Percentiles rank a stretch among this genome's conserved stretches.
These are phyloP conservation scores for Diddensiella transvaalensis DNA, from an alignment of 805 yeast genomes.

Conservation along the genomic window DNA sequence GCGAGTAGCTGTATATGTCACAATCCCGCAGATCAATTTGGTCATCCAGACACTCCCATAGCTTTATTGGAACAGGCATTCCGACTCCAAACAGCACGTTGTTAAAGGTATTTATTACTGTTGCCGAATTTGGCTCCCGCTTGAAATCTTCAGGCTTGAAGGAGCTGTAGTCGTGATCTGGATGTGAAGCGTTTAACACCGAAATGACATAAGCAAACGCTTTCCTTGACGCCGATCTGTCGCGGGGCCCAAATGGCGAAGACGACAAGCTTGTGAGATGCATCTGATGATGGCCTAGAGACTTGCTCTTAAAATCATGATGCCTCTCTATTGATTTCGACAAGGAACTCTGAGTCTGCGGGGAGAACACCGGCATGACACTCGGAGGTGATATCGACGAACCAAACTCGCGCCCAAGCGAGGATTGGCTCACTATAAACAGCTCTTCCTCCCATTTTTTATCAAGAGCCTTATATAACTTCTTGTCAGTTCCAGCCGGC, in stretches of 20 bases:
- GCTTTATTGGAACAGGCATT: conserved; percentile 51
- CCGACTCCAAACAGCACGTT: conserved; percentile 65
- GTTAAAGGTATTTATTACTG: conserved; percentile 62
- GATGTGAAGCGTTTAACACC: conserved; percentile 85
- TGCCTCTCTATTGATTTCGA: background rate
- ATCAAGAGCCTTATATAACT: conserved; percentile 82
- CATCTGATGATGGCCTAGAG: background rate
- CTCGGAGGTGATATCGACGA: conserved; percentile 25
- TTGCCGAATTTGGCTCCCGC: conserved; percentile 40
- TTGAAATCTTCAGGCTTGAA: conserved; percentile 75
- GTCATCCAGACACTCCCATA: conserved; percentile 84
- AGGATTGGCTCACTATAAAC: conserved; percentile 41
- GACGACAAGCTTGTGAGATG: conserved; percentile 20
- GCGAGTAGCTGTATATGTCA: conserved; percentile 38
- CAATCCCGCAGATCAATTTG: conserved; percentile 71
- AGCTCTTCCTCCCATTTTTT: conserved; percentile 49
- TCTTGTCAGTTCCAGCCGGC: conserved; percentile 85
- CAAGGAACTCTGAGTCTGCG: conserved; percentile 8
- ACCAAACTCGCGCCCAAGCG: conserved; percentile 1
- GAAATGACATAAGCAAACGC: conserved; percentile 89
- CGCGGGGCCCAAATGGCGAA: conserved; percentile 87
- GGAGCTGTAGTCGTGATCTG: conserved; percentile 90
- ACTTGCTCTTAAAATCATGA: background rate
- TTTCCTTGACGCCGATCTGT: conserved; percentile 78
- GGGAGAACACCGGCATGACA: conserved; percentile 27